Base-by-base conservation (phyloP, 139 green algal species). In the Yamagishiella unicocca region DNA sequence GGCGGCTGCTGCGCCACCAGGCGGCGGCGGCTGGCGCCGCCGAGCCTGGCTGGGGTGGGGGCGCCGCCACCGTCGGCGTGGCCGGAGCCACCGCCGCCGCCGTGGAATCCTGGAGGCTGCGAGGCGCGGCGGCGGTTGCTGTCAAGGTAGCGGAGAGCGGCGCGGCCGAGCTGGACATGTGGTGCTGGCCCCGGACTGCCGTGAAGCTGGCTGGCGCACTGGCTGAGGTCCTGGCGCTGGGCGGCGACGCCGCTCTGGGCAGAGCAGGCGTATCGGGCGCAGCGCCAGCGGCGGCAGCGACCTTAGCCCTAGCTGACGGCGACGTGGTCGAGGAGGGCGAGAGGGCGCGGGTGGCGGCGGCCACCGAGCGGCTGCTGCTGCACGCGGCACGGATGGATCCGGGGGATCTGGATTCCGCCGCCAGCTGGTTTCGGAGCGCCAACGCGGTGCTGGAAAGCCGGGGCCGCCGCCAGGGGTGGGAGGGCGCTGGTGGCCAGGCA, bases 291-390 rank as follows among this genome's bases (percentile, higher is more conserved):
- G 67, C 67, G 31, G 33, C 10, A 8, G 14, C 6, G 1, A 78
- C 7, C 25, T 25, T 17, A 58, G 50, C n/a, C n/a, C n/a, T n/a
- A n/a, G n/a, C n/a, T 58, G 50, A 12, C 50, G 14, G 50, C 12
- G 50, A 17, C 50, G 17, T 58, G 50, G 12, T 17, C 14, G 12
- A 58, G 19, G 19, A 67, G n/a, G 72, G 27, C 29, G 72, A 35
- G 9, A 45, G 14, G 1, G 4, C 72, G 45, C 43, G 43, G 27
- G 29, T 42, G 42, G 72, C 6, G 27, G 72, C 72, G 42, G 72
- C 72, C 25, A 45, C 72, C 25, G 43, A 80, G 40, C 70, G 70
- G 70, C 40, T 78, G 70, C 70, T 78, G 9, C 70, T 78, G 70
- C 70, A 78, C 42, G 38, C 40, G 4, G 70, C 38, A 1, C 2